Evolutionary conservation across 768 basidiomycete genomes (phyloP).

Genomic region (Lenzites betulinus): DNA sequence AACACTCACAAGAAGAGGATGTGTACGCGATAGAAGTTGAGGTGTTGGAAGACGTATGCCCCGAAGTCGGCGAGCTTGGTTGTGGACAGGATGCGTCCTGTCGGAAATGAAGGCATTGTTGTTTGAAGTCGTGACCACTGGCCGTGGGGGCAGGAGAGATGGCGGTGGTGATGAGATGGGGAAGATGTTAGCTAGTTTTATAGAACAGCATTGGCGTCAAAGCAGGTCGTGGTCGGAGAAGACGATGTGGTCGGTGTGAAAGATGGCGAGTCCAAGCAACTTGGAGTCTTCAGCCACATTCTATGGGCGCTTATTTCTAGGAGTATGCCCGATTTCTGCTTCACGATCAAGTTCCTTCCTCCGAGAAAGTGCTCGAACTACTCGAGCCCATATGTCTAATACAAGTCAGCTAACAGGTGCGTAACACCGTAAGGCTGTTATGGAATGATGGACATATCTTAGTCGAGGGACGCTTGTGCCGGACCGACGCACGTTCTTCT

Average conservation of each 20-base stretch:
- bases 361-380: too few species aligned
- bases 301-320: too few species aligned
- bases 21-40: conserved; percentile 54
- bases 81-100: conserved; percentile 5
- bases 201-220: conserved; percentile 20
- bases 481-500: too few species aligned
- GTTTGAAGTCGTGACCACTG: too few species aligned
- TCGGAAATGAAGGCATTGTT: conserved; percentile 11
- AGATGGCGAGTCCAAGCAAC: conserved; percentile 2
- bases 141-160: too few species aligned
- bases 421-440: too few species aligned
- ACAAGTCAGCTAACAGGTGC: too few species aligned
- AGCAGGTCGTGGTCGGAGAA: conserved; percentile 10
- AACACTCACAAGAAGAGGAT: conserved; percentile 43
- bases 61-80: conserved; percentile 3
- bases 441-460: too few species aligned
- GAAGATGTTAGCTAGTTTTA: conserved; percentile 16
- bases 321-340: too few species aligned
- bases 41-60: conserved; percentile 28
- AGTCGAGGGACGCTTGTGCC: too few species aligned
- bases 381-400: too few species aligned
- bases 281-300: background rate
- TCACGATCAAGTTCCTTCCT: too few species aligned
- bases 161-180: conserved; percentile 2
- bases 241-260: conserved; percentile 12